Base-by-base conservation (phyloP, 345 rosid genomes). In the rapeseed (Brassica napus) region DNA sequence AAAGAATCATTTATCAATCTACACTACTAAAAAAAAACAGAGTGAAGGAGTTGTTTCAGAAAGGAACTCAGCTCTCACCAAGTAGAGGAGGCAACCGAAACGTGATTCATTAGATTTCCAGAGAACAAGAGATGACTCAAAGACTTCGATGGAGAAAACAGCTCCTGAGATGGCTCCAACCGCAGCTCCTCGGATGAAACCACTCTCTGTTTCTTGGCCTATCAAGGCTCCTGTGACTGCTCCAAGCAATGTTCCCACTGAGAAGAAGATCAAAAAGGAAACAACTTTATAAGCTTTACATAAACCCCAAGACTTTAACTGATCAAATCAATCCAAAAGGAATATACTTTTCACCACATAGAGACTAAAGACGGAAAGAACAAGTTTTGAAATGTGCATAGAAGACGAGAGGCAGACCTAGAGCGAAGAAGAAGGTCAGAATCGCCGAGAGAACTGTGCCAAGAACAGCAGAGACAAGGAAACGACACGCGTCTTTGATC, bases 161-260 rank as follows among this genome's bases (percentile, higher is more conserved):
- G 99, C 99, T 71, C 99, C 99, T 28, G 99, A 96, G 64, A 96
- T 96, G 21, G 99, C 99, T 42, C 99, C 99, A 63, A 96, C 88
- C 0, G 98, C 98, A 2, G 99, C 98, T 49, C 99, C 99, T 78
- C 99, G 77, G 64, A 96, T 87, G 72, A 96, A 96, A 11, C 99
- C 99, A 82, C 98, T 96, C 78, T 96, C 99, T 1, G 99, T 96
- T 82, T 96, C 99, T 85, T 96, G 99, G 59, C 99, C 99, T 64
- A 96, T 96, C 82, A 96, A 82, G 82, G 99, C 99, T 71, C 99
- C 99, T 4, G 99, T 96, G 87, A 96, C 81, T 77, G 98, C 98
- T 32, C 99, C 99, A 72, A 96, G 89, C 85, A 96, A 86, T 71
- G 98, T 93, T 9, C 99, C 98, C 16, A 96, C 99, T 96, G 89